phyloP scores from a whole-genome alignment of 2,329 filamentous ascomycete species.

The Onygenales sp. region DNA sequence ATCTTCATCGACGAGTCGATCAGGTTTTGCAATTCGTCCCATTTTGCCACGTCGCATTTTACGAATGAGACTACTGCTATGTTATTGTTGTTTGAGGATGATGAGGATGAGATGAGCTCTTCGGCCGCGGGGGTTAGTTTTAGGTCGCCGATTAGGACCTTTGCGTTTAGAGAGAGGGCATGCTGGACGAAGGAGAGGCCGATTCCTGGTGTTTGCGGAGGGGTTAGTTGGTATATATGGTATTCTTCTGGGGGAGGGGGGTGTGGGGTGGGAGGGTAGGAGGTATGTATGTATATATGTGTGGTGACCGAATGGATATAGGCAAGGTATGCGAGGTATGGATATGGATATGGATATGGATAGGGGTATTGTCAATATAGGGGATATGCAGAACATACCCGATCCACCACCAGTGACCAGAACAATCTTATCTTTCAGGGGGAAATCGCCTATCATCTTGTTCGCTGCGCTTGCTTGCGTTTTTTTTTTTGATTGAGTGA shows the following conservation, averaged over 20 bases:
- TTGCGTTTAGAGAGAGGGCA: slow-evolving; percentile 11
- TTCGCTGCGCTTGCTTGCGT: background rate
- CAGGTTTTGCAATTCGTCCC: slow-evolving; percentile 21
- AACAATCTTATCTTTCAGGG: slow-evolving; percentile 22
- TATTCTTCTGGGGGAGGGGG: background rate
- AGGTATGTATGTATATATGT: background rate
- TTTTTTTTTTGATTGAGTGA: background rate
- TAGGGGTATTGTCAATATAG: background rate
- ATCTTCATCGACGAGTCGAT: slow-evolving; percentile 13
- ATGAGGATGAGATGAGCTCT: slow-evolving; percentile 12
- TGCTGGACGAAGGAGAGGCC: slow-evolving; percentile 21
- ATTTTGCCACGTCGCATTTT: slow-evolving; percentile 25
- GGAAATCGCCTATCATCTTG: slow-evolving; percentile 15
- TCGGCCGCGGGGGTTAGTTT: slow-evolving; percentile 22
- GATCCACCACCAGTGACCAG: slow-evolving; percentile 27
- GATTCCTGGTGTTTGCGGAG: slow-evolving; percentile 16
- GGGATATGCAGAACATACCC: background rate
- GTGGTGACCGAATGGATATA: background rate
- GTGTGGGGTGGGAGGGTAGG: background rate
- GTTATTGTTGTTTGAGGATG: background rate
- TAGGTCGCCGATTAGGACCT: slow-evolving; percentile 26
- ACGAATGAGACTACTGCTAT: slow-evolving; percentile 15
- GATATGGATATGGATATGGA: background rate
- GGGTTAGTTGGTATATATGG: background rate
- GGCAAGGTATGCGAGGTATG: background rate